Percentiles rank a stretch among this genome's conserved stretches.
These are phyloP conservation scores for Tuctoria greenei DNA, from an alignment of 176 grass and related monocot genomes.

Conservation along the genomic window DNA sequence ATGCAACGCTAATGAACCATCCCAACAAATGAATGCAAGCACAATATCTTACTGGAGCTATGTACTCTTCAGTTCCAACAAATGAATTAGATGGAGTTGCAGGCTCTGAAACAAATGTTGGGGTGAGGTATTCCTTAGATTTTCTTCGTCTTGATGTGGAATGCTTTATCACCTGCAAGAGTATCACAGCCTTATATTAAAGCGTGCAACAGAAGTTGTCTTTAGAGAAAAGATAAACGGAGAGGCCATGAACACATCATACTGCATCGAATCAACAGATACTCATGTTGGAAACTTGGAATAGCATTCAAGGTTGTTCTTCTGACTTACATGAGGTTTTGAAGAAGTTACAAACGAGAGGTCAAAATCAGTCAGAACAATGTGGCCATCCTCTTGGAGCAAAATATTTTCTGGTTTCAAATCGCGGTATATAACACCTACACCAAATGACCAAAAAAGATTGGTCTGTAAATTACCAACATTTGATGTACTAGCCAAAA, in stretches of 20 bases:
- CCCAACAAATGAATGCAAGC: neutral
- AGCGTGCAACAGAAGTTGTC: neutral
- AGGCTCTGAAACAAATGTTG: constrained; percentile 83
- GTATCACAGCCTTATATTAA: constrained; percentile 17
- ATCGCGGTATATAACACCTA: constrained; percentile 98
- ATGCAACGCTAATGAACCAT: neutral
- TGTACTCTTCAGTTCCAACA: constrained; percentile 99
- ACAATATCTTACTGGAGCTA: constrained; percentile 76
- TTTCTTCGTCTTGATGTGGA: constrained; percentile 61
- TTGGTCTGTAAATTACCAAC: constrained; percentile 20
- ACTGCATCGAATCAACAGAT: neutral
- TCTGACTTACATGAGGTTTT: constrained; percentile 81
- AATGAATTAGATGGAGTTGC: constrained; percentile 94
- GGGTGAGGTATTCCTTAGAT: constrained; percentile 62
- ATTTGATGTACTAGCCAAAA: constrained; percentile 6
- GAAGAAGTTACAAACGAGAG: constrained; percentile 88
- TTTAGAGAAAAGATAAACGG: constrained; percentile 13
- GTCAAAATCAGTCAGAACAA: constrained; percentile 94
- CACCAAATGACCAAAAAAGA: constrained; percentile 26
- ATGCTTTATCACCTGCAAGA: constrained; percentile 83
- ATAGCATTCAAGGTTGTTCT: neutral
- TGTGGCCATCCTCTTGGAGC: constrained; percentile 84
- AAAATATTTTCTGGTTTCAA: constrained; percentile 98
- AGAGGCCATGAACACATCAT: neutral
- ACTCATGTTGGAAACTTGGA: neutral